Percentiles rank a stretch among this genome's conserved stretches.
phyloP scores from a whole-genome alignment of 2,329 filamentous ascomycete genomes.

The Colletotrichum kahawae region DNA sequence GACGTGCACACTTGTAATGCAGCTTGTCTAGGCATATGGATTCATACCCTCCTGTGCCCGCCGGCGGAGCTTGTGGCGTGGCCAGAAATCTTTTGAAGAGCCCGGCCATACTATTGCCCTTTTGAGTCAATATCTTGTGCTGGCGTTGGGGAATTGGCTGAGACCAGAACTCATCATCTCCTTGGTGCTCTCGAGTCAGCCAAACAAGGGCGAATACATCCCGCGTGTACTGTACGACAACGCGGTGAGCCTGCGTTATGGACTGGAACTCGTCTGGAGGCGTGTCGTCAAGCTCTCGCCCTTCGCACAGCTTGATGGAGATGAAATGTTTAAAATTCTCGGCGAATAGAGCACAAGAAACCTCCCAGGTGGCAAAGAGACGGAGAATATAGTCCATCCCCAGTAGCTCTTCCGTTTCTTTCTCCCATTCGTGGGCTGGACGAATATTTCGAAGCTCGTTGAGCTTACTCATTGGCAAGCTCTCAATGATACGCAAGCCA shows the following conservation, averaged over 20 bases:
- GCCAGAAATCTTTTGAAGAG: conserved; percentile 20
- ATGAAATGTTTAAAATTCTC: conserved; percentile 25
- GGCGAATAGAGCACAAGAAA: conserved; percentile 24
- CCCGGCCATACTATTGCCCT: conserved; percentile 8
- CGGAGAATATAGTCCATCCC: conserved; percentile 26
- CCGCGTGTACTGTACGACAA: conserved; percentile 27
- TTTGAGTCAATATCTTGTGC: conserved; percentile 23
- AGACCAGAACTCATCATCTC: conserved; percentile 21
- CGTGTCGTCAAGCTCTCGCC: conserved; percentile 18
- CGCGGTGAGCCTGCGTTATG: conserved; percentile 22
- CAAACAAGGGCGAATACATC: conserved; percentile 26
- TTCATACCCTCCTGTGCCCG: not conserved
- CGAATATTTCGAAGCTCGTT: not conserved
- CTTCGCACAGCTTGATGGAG: conserved; percentile 22
- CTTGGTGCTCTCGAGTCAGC: conserved; percentile 19
- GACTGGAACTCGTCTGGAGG: conserved; percentile 15
- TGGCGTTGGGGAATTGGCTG: conserved; percentile 19
- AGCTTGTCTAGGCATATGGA: conserved; percentile 15
- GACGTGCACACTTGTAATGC: conserved; percentile 9
- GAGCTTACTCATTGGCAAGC: conserved; percentile 25
- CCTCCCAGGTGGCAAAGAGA: conserved; percentile 27
- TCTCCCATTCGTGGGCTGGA: not conserved
- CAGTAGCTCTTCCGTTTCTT: not conserved
- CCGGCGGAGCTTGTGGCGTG: not conserved
- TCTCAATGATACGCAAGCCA: conserved; percentile 34